Percentiles rank a stretch among this genome's conserved stretches.
Evolutionary conservation across 202 grass and related monocot species (phyloP).

Genomic region (Schoenoplectus tabernaemontani): DNA sequence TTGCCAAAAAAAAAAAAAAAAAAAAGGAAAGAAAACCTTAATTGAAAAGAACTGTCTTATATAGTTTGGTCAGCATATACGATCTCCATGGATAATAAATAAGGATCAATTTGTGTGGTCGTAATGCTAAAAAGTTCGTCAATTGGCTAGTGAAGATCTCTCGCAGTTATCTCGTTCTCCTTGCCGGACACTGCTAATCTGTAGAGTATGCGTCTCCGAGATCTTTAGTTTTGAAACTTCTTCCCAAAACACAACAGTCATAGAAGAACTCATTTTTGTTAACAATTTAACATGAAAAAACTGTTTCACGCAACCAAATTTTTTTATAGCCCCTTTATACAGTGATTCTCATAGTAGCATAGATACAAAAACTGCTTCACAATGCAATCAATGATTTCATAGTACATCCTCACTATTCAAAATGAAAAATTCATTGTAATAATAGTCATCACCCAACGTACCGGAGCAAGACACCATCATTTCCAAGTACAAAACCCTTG

Average conservation of each 20-base stretch:
- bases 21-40: too few species aligned
- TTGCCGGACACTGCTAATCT: too few species aligned
- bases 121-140: too few species aligned
- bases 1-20: too few species aligned
- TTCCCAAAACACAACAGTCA: not conserved
- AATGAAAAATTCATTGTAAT: not conserved
- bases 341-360: conserved; percentile 2
- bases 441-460: conserved; percentile 53
- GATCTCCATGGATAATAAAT: too few species aligned
- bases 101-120: too few species aligned
- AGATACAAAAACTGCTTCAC: conserved; percentile 21
- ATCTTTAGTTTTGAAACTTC: too few species aligned
- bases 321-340: conserved; percentile 15
- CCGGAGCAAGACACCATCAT: conserved; percentile 87
- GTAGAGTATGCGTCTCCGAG: too few species aligned
- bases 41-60: too few species aligned
- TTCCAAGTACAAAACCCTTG: conserved; percentile 79
- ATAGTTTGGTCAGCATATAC: too few species aligned
- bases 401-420: conserved; percentile 20
- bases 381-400: not conserved
- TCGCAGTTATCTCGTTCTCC: too few species aligned
- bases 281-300: not conserved
- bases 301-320: not conserved
- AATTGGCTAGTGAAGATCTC: too few species aligned
- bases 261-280: not conserved